Conservation (phyloP, 2,329 filamentous ascomycete genomes). For the Botrytis pseudocinerea region DNA sequence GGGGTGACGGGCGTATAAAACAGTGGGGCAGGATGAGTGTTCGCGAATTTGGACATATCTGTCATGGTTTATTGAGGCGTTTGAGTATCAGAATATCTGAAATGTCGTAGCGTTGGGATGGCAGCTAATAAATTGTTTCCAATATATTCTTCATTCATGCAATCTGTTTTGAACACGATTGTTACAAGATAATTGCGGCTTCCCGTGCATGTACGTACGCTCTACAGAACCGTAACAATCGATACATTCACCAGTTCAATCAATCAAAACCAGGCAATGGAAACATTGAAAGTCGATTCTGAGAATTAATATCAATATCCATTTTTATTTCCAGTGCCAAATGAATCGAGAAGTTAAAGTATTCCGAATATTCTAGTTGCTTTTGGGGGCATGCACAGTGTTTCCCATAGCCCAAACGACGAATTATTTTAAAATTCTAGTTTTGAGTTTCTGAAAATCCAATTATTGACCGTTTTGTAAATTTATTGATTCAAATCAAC, state of each 20-base stretch:
- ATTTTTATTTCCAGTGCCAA: background rate
- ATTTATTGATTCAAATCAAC: background rate
- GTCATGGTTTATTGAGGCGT: background rate
- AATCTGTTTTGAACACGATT: background rate
- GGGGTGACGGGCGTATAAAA: background rate
- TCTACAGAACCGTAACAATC: background rate
- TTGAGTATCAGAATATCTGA: background rate
- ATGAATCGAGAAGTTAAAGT: background rate
- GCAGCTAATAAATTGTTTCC: constrained; percentile 4
- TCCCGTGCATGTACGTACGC: background rate
- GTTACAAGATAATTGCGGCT: background rate
- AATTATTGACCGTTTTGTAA: background rate
- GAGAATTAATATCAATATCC: background rate
- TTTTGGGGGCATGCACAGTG: background rate
- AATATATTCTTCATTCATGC: constrained; percentile 15
- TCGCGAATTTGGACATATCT: constrained; percentile 2
- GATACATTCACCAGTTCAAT: background rate
- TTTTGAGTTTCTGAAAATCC: background rate
- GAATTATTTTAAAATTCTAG: background rate
- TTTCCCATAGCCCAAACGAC: background rate
- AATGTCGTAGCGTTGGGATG: constrained; percentile 13
- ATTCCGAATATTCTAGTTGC: background rate
- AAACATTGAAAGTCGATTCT: background rate
- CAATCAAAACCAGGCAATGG: background rate
- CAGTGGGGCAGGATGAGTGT: background rate